Evolutionary conservation across 2,329 filamentous ascomycete genomes (phyloP).

Genomic region (Venturia effusa): DNA sequence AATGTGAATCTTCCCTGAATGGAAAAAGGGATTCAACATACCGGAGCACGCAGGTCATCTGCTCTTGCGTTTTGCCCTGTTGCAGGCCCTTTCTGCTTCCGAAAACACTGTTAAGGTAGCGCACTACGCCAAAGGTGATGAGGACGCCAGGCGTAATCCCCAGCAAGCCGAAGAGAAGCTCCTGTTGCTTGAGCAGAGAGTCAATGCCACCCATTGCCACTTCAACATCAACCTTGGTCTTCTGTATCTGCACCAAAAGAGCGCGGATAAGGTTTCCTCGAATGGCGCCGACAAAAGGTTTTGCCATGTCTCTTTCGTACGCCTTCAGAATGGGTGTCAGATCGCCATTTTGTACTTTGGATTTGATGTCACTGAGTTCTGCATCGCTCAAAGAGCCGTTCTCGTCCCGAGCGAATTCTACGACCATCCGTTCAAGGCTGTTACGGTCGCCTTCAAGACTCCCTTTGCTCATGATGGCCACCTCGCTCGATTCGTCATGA

Average conservation of each 20-base stretch:
- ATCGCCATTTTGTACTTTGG: constrained; percentile 81
- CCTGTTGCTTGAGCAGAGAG: constrained; percentile 85
- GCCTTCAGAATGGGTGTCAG: constrained; percentile 83
- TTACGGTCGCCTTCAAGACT: constrained; percentile 83
- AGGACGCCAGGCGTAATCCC: constrained; percentile 88
- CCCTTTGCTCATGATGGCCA: constrained; percentile 91
- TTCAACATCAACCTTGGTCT: constrained; percentile 97
- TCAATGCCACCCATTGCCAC: constrained; percentile 95
- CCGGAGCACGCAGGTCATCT: constrained; percentile 67
- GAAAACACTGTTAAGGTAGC: constrained; percentile 60
- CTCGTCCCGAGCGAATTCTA: constrained; percentile 85
- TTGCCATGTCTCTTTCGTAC: constrained; percentile 80
- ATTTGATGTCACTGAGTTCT: constrained; percentile 63
- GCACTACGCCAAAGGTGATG: constrained; percentile 62
- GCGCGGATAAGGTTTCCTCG: constrained; percentile 81
- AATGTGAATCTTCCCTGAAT: neutral
- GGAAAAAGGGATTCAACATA: constrained; percentile 19
- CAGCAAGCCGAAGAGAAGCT: constrained; percentile 93
- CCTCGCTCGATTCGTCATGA: constrained; percentile 84
- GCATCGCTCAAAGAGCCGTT: constrained; percentile 51
- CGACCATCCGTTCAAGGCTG: constrained; percentile 93
- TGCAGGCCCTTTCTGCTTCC: constrained; percentile 59
- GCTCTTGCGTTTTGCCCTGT: constrained; percentile 53
- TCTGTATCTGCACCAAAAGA: constrained; percentile 91
- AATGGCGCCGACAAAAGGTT: constrained; percentile 71